Percentiles rank a stretch among this genome's conserved stretches.
Evolutionary conservation across 2,329 filamentous ascomycete species (phyloP).

Genomic region (Talaromyces sp.): DNA sequence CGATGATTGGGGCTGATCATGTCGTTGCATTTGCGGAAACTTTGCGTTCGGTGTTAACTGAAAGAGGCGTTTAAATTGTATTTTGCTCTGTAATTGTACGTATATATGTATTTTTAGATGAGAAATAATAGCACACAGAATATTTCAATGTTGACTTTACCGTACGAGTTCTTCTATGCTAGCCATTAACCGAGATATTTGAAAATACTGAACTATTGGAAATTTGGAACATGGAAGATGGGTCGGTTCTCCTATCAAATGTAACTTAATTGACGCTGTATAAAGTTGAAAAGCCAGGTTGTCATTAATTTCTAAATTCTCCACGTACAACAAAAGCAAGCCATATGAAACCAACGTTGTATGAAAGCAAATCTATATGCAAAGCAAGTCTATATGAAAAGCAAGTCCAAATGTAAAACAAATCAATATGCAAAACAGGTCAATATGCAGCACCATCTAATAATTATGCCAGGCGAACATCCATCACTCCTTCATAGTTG

Average conservation of each 20-base stretch:
- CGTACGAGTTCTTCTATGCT: not conserved
- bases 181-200: not conserved
- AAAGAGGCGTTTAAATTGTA: not conserved
- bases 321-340: not conserved
- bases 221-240: not conserved
- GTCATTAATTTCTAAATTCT: not conserved
- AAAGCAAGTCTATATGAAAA: too few species aligned
- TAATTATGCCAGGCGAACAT: not conserved
- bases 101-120: not conserved
- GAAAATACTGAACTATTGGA: too few species aligned
- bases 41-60: conserved; percentile 9
- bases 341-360: too few species aligned
- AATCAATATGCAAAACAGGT: too few species aligned
- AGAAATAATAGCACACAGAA: not conserved
- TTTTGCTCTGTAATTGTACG: not conserved
- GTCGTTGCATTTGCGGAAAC: conserved; percentile 28
- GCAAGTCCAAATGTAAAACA: too few species aligned
- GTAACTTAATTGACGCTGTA: not conserved
- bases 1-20: conserved; percentile 35
- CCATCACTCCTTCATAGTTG: not conserved
- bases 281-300: not conserved
- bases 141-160: not conserved
- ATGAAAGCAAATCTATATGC: too few species aligned
- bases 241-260: not conserved
- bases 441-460: not conserved